phyloP scores from a whole-genome alignment of 257 asterid species.

The Solanum pinnatisectum region DNA sequence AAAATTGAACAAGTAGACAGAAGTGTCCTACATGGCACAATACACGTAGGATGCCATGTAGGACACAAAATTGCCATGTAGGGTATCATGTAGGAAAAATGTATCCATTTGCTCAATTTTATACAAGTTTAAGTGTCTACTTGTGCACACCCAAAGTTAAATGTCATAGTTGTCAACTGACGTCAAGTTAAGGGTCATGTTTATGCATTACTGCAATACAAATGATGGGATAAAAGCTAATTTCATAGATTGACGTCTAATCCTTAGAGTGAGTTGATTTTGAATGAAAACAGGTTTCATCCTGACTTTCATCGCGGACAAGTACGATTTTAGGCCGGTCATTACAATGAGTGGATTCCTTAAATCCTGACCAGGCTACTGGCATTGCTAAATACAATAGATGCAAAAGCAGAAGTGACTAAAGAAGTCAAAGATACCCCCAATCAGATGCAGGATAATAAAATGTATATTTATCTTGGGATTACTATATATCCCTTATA shows the following conservation, averaged over 20 bases:
- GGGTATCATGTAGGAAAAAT: too few species aligned
- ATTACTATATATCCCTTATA: neutral
- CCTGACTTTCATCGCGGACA: neutral
- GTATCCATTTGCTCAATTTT: too few species aligned
- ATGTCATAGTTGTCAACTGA: too few species aligned
- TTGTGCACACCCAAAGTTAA: too few species aligned
- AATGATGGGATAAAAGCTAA: neutral
- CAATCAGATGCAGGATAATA: neutral
- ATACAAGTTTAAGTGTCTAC: too few species aligned
- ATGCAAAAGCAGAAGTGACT: neutral
- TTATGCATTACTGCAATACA: neutral
- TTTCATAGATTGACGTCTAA: neutral
- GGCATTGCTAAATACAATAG: neutral
- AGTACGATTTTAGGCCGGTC: neutral
- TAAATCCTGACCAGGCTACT: neutral
- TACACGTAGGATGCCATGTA: too few species aligned
- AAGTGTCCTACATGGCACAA: too few species aligned
- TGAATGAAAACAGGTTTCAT: neutral
- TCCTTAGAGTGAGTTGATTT: neutral
- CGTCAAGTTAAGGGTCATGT: too few species aligned
- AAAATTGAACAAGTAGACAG: too few species aligned
- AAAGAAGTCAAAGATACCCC: neutral
- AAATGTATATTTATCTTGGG: neutral
- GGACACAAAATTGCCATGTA: too few species aligned
- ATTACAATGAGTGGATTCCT: neutral